Evolutionary conservation across 2,329 filamentous ascomycete species (phyloP), one percentile per base, ranked within the genome.

Genomic region (Microcyclosporella mali): DNA sequence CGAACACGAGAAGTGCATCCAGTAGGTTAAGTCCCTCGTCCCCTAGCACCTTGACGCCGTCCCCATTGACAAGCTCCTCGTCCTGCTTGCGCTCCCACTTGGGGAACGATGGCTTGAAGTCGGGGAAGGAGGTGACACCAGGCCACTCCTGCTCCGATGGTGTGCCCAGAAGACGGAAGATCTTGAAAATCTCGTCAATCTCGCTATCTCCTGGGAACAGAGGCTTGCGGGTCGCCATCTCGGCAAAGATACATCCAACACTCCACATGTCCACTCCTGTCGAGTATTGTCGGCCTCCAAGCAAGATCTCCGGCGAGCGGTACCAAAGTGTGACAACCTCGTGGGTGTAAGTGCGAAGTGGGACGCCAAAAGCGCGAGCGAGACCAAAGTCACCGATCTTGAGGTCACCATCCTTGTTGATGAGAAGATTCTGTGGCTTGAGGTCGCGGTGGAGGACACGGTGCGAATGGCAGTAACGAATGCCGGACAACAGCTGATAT

Each of bases 231-330:
- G 88, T 95, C 68, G 87, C 94, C 89, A 95, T 95, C 68, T 95
- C 88, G 8, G 89, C 88, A 65, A 95, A 94, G 66, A 95, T 95
- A 66, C 88, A 92, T 49, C 88, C 88, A 37, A 89, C 82, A 25
- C 86, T 92, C 88, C 88, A 95, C 85, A 95, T 95, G 61, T 95
- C 88, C 32, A 95, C 88, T 44, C 88, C 88, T 11, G 88, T 95
- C 11, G 86, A 92, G 70, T 95, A 95, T 65, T 94, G 88, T 40
- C 88, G 82, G 44, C 88, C 88, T 62, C 88, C 88, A 1, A 95
- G 79, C 15, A 95, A 75, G 66, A 95, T 94, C 66, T 95, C 88
- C 1, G 88, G 88, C 7, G 88, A 78, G 49, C 89, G 84, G 65
- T 95, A 95, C 88, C 88, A 95, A 45, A 95, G 75, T 1, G 88